A percentile compares a stretch with the other conserved stretches of the same genome.
These are phyloP conservation scores for Epithemia pelagica DNA, from an alignment of 108 stramenopile genomes.

Conservation along the genomic window DNA sequence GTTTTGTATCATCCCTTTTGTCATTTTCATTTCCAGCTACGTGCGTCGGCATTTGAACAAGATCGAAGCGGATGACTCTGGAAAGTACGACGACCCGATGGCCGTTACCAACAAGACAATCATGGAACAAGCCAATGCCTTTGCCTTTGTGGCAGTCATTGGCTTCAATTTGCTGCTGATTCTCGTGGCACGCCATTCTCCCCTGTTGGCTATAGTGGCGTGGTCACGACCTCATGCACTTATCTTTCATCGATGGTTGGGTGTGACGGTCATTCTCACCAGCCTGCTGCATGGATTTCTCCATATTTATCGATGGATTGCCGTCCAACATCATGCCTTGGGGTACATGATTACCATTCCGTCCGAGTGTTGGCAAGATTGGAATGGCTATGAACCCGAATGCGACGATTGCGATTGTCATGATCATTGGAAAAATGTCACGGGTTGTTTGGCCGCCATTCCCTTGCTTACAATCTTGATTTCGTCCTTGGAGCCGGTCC, in stretches of 20 bases:
- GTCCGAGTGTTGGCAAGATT: background rate
- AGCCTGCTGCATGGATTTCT: constrained; percentile 28
- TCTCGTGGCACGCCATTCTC: constrained; percentile 36
- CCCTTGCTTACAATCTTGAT: constrained; percentile 30
- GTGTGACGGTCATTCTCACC: constrained; percentile 28
- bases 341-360: background rate
- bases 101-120: background rate
- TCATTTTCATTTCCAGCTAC: background rate
- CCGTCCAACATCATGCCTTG: background rate
- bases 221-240: constrained; percentile 35
- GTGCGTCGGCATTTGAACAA: background rate
- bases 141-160: constrained; percentile 39
- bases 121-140: constrained; percentile 33
- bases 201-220: constrained; percentile 26
- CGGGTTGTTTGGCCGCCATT: constrained; percentile 31
- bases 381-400: background rate
- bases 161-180: constrained; percentile 29
- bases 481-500: constrained; percentile 30
- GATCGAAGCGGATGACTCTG: background rate
- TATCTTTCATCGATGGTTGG: constrained; percentile 44
- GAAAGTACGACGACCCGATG: background rate
- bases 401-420: constrained; percentile 11
- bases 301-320: constrained; percentile 28
- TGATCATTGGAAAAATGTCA: constrained; percentile 43
- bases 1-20: background rate